These are phyloP conservation scores for Leccinum longicurvipes DNA, from an alignment of 768 basidiomycete genomes.

Conservation along the genomic window DNA sequence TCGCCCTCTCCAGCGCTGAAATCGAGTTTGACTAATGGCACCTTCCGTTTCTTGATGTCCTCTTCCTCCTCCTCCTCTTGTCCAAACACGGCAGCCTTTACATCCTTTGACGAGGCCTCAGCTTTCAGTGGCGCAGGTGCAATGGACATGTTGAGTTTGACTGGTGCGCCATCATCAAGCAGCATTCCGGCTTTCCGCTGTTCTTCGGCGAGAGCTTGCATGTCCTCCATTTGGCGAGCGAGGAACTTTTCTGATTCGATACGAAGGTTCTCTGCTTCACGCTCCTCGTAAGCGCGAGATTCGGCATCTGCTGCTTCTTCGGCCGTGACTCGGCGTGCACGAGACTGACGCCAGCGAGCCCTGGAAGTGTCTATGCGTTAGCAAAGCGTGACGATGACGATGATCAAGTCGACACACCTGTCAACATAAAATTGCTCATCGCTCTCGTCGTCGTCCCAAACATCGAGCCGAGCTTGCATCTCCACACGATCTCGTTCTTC, in stretches of 20 bases:
- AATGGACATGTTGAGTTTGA: conserved; percentile 78
- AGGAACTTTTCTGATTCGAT: conserved; percentile 93
- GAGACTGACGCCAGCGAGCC: conserved; percentile 80
- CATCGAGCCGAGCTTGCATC: conserved; percentile 75
- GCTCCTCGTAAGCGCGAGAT: conserved; percentile 77
- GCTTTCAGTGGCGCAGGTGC: conserved; percentile 46
- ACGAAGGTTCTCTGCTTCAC: conserved; percentile 82
- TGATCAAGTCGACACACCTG: conserved; percentile 49
- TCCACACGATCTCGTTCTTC: conserved; percentile 80
- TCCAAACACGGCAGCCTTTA: conserved; percentile 65
- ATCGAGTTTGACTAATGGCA: conserved; percentile 86
- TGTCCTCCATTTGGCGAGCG: conserved; percentile 91
- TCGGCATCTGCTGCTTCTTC: conserved; percentile 85
- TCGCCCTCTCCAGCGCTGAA: conserved; percentile 81
- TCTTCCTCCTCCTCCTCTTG: conserved; percentile 89
- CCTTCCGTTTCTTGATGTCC: conserved; percentile 73
- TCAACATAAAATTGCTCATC: conserved; percentile 93
- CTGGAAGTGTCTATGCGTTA: conserved; percentile 33
- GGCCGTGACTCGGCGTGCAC: conserved; percentile 63
- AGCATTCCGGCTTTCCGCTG: conserved; percentile 89
- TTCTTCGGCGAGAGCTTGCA: conserved; percentile 87
- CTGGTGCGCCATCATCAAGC: conserved; percentile 88
- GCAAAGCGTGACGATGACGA: neutral
- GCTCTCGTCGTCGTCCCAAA: conserved; percentile 92
- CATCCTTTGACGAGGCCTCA: conserved; percentile 43